Percentiles rank a stretch among this genome's conserved stretches.
Evolutionary conservation across 768 basidiomycete genomes (phyloP).

Genomic region (Lentinus tigrinus): DNA sequence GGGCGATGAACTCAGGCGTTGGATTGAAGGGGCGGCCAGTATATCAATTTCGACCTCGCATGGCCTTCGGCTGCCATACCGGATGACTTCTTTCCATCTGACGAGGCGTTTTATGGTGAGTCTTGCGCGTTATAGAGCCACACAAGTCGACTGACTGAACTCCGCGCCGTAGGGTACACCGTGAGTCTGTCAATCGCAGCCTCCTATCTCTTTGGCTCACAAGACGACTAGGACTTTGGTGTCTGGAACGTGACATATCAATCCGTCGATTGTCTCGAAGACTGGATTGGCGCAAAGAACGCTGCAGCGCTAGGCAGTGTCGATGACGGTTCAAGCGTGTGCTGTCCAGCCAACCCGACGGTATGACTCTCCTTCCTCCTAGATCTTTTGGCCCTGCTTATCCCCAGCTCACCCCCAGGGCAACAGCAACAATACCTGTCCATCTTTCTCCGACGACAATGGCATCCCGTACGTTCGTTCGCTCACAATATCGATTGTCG

Average conservation of each 20-base stretch:
- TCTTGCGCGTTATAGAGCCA: conserved; percentile 33
- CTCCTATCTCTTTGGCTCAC: background rate
- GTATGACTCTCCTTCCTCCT: conserved; percentile 33
- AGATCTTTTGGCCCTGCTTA: too few species aligned
- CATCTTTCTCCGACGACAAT: conserved; percentile 25
- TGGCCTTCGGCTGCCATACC: conserved; percentile 72
- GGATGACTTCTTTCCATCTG: conserved; percentile 71
- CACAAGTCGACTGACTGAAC: background rate
- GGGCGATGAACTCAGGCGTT: background rate
- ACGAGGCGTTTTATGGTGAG: conserved; percentile 63
- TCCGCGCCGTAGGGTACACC: conserved; percentile 25
- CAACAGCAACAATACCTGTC: conserved; percentile 34
- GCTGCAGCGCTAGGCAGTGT: conserved; percentile 69
- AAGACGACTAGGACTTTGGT: conserved; percentile 65
- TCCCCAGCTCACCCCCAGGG: conserved; percentile 27
- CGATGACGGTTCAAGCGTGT: conserved; percentile 54
- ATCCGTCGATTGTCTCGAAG: conserved; percentile 54
- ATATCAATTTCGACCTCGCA: conserved; percentile 81
- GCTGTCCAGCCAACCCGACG: conserved; percentile 71
- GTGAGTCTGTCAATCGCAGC: conserved; percentile 19
- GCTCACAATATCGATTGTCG: background rate
- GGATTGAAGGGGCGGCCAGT: conserved; percentile 55
- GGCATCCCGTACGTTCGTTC: conserved; percentile 23
- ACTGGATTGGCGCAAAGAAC: conserved; percentile 65
- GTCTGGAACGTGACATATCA: conserved; percentile 82